These are phyloP conservation scores for Globisporangium carolinianum DNA, from an alignment of 352 stramenopile species.

Conservation along the genomic window DNA sequence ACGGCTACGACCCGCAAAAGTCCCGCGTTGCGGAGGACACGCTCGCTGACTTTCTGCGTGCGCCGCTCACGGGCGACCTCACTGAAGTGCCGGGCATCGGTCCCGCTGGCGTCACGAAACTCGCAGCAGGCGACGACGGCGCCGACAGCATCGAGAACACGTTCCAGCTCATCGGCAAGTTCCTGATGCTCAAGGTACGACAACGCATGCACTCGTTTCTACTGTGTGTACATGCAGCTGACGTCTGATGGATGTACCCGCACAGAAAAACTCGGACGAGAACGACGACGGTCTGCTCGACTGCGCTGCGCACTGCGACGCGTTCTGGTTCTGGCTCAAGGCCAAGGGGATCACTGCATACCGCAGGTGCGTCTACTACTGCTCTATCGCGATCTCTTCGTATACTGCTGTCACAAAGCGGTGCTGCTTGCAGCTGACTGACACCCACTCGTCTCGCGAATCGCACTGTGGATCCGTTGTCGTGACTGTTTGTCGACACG, in stretches of 20 bases:
- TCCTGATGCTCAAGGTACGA: conserved; percentile 78
- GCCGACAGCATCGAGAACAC: conserved; percentile 92
- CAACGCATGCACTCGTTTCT: background rate
- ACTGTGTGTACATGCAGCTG: background rate
- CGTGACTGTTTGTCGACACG: background rate
- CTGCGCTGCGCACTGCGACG: conserved; percentile 92
- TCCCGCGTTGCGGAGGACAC: conserved; percentile 89
- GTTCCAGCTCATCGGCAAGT: conserved; percentile 97
- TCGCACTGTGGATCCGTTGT: too few species aligned
- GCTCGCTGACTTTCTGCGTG: conserved; percentile 90
- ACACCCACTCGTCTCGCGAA: too few species aligned
- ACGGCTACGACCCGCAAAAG: conserved; percentile 90
- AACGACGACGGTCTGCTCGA: conserved; percentile 87
- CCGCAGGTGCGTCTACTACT: conserved; percentile 52
- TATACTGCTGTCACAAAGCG: too few species aligned
- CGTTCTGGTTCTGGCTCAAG: conserved; percentile 97
- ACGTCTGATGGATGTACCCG: background rate
- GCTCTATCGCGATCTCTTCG: background rate
- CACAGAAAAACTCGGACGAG: conserved; percentile 76
- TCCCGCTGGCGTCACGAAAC: conserved; percentile 81
- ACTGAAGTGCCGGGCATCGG: conserved; percentile 94
- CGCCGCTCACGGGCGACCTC: conserved; percentile 88
- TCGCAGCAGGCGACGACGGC: conserved; percentile 70
- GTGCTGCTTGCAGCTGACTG: too few species aligned
- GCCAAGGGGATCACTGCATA: conserved; percentile 92